Evolutionary conservation across 805 yeast species (phyloP).

Genomic region (Ogataea paraovalis): DNA sequence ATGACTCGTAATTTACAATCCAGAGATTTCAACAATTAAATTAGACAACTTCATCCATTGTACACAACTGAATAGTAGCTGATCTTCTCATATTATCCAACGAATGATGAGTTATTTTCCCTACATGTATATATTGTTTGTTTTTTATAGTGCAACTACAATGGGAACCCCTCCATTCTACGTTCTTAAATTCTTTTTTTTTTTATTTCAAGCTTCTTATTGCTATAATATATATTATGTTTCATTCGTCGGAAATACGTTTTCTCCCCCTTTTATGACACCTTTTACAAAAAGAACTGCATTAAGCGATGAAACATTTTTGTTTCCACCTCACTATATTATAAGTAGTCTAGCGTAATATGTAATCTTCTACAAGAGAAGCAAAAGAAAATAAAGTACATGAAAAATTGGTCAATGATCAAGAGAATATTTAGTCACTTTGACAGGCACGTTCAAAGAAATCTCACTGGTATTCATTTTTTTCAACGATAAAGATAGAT

Average conservation of each 20-base stretch:
- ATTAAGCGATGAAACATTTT: too few species aligned
- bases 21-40: slow-evolving; percentile 59
- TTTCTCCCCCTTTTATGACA: not conserved
- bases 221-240: not conserved
- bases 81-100: too few species aligned
- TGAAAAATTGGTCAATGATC: too few species aligned
- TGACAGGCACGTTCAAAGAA: slow-evolving; percentile 19
- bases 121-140: not conserved
- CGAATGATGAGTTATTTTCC: too few species aligned
- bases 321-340: too few species aligned
- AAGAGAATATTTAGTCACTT: slow-evolving; percentile 19
- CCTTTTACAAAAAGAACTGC: too few species aligned
- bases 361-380: too few species aligned
- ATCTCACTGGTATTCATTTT: slow-evolving; percentile 14
- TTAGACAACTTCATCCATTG: not conserved
- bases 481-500: slow-evolving; percentile 12
- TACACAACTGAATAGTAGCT: not conserved
- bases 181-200: too few species aligned
- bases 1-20: slow-evolving; percentile 92
- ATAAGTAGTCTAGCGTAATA: too few species aligned
- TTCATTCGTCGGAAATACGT: not conserved
- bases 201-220: not conserved
- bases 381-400: too few species aligned
- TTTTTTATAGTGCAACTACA: not conserved
- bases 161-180: too few species aligned